Percentiles rank a stretch among this genome's conserved stretches.
Conservation (phyloP, 2,329 filamentous ascomycete genomes). For the Fusarium chlamydosporum region DNA sequence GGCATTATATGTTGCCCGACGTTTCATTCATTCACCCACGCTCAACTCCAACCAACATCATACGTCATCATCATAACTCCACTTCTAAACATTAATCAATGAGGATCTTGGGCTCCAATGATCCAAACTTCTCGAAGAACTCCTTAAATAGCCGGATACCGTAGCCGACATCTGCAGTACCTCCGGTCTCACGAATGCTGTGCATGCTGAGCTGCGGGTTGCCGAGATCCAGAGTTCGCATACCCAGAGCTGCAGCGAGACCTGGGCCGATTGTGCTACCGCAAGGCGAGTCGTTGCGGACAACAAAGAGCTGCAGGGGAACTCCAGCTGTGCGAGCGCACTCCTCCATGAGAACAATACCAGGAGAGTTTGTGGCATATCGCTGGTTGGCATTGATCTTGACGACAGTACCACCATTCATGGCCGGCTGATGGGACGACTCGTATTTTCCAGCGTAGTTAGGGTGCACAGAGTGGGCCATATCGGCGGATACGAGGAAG, state of each 20-base stretch:
- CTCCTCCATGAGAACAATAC: conserved; percentile 93
- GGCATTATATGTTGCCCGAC: background rate
- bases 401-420: conserved; percentile 97
- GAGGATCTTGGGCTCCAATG: conserved; percentile 84
- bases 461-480: conserved; percentile 96
- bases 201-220: conserved; percentile 98
- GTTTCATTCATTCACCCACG: conserved; percentile 3
- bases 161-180: conserved; percentile 87
- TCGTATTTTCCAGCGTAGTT: conserved; percentile 97
- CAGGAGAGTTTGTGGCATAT: conserved; percentile 96
- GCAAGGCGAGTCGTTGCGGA: conserved; percentile 94
- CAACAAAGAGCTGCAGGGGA: conserved; percentile 94
- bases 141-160: conserved; percentile 87
- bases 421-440: conserved; percentile 87
- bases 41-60: conserved; percentile 31
- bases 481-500: conserved; percentile 95
- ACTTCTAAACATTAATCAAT: conserved; percentile 72
- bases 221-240: conserved; percentile 90
- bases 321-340: conserved; percentile 81
- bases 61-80: conserved; percentile 22
- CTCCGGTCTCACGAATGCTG: conserved; percentile 93
- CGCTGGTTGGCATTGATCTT: conserved; percentile 98
- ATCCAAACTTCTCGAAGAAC: conserved; percentile 89
- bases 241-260: conserved; percentile 87
- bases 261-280: conserved; percentile 99